Conservation (phyloP, 495 filamentous ascomycete genomes). For the Aspergillus leporis region DNA sequence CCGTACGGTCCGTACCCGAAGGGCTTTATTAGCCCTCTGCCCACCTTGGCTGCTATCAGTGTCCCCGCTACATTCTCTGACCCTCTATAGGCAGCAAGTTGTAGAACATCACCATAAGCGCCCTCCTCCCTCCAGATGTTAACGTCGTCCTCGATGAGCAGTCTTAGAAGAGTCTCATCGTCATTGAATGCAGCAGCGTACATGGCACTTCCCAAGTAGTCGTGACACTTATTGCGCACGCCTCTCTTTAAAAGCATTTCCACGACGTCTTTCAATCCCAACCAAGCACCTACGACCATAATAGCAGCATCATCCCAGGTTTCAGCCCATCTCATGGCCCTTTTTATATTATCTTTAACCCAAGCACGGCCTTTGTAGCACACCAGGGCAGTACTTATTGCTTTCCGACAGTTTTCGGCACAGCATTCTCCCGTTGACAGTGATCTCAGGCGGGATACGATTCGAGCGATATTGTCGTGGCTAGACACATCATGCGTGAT, state of each 20-base stretch:
- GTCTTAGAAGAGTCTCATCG: not conserved
- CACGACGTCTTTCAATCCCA: not conserved
- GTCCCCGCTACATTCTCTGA: not conserved
- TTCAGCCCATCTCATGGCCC: not conserved
- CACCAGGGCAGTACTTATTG: conserved; percentile 1
- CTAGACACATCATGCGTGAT: not conserved
- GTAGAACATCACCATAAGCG: conserved; percentile 7
- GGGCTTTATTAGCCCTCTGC: too few relatives aligned
- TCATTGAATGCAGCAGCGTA: conserved; percentile 10
- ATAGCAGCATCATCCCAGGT: not conserved
- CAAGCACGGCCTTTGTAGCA: not conserved
- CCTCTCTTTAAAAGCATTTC: not conserved
- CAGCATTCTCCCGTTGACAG: not conserved
- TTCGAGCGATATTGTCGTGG: not conserved
- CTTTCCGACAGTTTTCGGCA: not conserved
- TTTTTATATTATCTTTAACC: not conserved
- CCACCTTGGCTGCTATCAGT: not conserved
- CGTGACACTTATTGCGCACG: not conserved
- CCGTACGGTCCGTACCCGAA: conserved; percentile 9
- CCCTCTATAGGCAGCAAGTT: conserved; percentile 9
- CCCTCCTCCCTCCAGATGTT: not conserved
- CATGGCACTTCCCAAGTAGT: conserved; percentile 1
- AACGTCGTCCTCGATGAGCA: not conserved
- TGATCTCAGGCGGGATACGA: not conserved
- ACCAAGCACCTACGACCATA: conserved; percentile 1